Evolutionary conservation across 805 yeast species (phyloP), one percentile per base, ranked within the genome.

Genomic region (Zygosaccharomyces gambellarensis): DNA sequence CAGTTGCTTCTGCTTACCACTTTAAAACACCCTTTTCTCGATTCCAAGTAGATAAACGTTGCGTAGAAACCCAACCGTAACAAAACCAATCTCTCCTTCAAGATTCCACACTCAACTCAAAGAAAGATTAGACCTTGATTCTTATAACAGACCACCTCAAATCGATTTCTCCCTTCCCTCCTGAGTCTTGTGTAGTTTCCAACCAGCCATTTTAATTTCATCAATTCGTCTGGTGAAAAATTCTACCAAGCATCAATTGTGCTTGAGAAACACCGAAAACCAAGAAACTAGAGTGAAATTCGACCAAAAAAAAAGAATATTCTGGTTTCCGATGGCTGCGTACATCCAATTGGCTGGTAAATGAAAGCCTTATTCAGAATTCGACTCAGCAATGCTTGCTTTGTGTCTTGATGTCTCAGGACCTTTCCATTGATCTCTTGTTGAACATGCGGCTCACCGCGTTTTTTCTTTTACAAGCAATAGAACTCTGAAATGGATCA

Each of bases 141-240:
- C 38, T 34, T 34, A 34, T 34, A 34, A 17, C 22, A n/a, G 38
- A 17, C 12, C 11, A 14, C 38, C 22, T 34, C 14, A 10, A 34
- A 34, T 34, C 22, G 38, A 14, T 34, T 34, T 34, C 28, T 25
- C 28, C 28, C 28, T 34, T 34, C 22, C 38, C 9, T 14, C 21
- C 38, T 11, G 10, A 17, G 22, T 34, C 12, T 17, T 34, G 17
- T 42, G 22, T 11, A 12, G 28, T 19, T 42, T 42, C 23, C 45
- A 30, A 30, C 45, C 45, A 42, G 45, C 45, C 45, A 42, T 42
- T 42, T 30, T 31, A 42, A 42, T 42, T 42, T 42, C 38, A 12
- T 30, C 36, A 34, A 17, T 40, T 5, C 9, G 6, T 8, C 28
- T 40, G 4, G 32, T 11, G 14, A 23, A 25, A 40, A 40, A 40